Evolutionary conservation across 768 basidiomycete genomes (phyloP), one percentile per base, ranked within the genome.

Genomic region (Amanita molliuscula): DNA sequence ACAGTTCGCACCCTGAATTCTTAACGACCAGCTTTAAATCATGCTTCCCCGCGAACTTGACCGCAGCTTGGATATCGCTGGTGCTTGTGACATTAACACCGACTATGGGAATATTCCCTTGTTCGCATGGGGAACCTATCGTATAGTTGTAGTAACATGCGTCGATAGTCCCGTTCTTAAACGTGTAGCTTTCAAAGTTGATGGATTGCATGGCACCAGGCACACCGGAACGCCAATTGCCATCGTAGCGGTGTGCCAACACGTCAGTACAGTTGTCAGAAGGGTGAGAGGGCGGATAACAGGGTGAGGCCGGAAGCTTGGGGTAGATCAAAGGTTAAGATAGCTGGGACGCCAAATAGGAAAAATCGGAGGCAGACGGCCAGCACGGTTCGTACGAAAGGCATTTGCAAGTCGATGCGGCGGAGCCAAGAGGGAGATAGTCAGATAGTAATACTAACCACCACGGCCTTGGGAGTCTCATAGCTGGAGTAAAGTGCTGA

Each of bases 91-190:
- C 71, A 51, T 75, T 69, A 3, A 73, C 72, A 1, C 67, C 70
- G 10, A 67, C 53, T 1, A 67, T 61, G 1, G 75, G 67, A 0
- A 75, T 64, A 38, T 66, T 68, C 13, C 74, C 75, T 54, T 74
- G 74, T 1, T 60, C 57, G 51, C 75, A 77, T 6, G 69, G 64
- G 15, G 63, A 40, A 3, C 67, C 69, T 0, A 71, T 54, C 0
- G 63, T 59, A 0, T 69, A 70, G 49, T 79, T 69, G 37, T 78
- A 51, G 33, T 75, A 77, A 67, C 79, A 82, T 1, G 66, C 69
- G 53, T 69, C 69, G 42, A 76, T 71, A 38, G 72, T 76, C 28
- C 70, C 74, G 58, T 47, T 47, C 3, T 36, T 7, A 6, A 47
- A 36, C 31, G 20, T 47, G 33, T 18, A 47, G 20, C 31, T 58